A percentile compares a stretch with the other conserved stretches of the same genome.
phyloP scores from a whole-genome alignment of 1,284 basidiomycete genomes.

The Salmacisia buchloeana region DNA sequence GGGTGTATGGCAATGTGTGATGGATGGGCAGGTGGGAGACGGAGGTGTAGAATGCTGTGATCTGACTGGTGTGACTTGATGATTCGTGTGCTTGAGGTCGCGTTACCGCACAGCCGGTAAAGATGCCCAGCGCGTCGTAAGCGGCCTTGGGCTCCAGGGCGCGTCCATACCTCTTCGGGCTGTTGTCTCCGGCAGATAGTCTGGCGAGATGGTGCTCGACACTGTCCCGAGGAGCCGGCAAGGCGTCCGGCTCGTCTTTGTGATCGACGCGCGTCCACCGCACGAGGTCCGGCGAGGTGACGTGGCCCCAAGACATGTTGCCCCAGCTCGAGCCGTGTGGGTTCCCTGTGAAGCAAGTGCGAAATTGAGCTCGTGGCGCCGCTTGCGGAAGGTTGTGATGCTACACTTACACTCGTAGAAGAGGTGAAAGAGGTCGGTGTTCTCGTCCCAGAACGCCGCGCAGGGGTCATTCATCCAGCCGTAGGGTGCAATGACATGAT shows the following conservation, averaged over 20 bases:
- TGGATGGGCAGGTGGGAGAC: conserved; percentile 36
- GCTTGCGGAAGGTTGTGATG: no score
- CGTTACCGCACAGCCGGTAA: conserved; percentile 32
- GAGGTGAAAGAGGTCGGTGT: conserved; percentile 27
- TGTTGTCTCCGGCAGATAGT: no score
- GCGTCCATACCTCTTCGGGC: background rate
- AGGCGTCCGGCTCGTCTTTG: background rate
- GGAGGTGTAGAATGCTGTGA: conserved; percentile 37
- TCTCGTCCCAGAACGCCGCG: conserved; percentile 27
- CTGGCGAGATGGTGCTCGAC: no score
- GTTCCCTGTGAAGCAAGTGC: conserved; percentile 16
- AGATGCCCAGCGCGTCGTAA: conserved; percentile 31
- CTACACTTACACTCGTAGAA: conserved; percentile 28
- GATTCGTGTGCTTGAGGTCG: no score
- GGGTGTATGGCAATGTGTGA: conserved; percentile 26
- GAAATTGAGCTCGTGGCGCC: no score
- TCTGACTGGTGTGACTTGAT: no score
- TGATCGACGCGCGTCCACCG: conserved; percentile 23
- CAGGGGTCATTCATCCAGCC: conserved; percentile 42
- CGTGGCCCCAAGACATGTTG: conserved; percentile 36
- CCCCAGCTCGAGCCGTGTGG: conserved; percentile 33
- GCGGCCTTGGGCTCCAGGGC: conserved; percentile 10
- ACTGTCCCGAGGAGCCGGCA: background rate
- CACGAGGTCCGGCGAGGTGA: conserved; percentile 25
- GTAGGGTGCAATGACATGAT: conserved; percentile 31